Conservation (phyloP, 2,329 filamentous ascomycete genomes). For the Ustulina deusta region DNA sequence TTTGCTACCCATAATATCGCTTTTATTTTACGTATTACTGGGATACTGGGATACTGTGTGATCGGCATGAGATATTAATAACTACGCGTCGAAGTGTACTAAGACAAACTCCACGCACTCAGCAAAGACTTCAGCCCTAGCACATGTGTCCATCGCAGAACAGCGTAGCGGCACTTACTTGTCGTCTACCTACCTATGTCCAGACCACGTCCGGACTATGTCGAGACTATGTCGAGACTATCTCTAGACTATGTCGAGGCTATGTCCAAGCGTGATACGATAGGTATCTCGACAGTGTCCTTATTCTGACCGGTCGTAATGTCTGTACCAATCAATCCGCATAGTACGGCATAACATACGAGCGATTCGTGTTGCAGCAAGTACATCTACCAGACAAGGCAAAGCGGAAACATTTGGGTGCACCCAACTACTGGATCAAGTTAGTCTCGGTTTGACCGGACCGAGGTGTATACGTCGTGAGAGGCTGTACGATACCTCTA, state of each 20-base stretch:
- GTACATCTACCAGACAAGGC: background rate
- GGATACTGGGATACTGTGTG: slow-evolving; percentile 23
- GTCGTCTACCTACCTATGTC: background rate
- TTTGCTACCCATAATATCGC: slow-evolving; percentile 6
- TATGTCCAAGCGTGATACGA: slow-evolving; percentile 16
- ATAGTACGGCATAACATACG: background rate
- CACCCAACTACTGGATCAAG: slow-evolving; percentile 23
- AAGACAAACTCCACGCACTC: slow-evolving; percentile 11
- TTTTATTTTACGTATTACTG: slow-evolving; percentile 3
- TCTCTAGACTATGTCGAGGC: too few species aligned
- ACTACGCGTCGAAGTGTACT: slow-evolving; percentile 1
- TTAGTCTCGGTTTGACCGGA: slow-evolving; percentile 40
- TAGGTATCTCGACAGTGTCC: background rate
- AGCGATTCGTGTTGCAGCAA: slow-evolving; percentile 16
- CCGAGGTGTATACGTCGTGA: slow-evolving; percentile 23
- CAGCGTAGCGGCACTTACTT: background rate
- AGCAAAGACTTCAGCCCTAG: slow-evolving; percentile 23
- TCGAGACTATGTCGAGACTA: background rate
- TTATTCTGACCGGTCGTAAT: background rate
- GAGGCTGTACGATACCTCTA: slow-evolving; percentile 12
- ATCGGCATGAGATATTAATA: slow-evolving; percentile 29
- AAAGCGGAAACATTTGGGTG: slow-evolving; percentile 13
- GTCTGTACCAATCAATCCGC: slow-evolving; percentile 11
- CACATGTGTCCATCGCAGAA: background rate
- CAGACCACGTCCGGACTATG: too few species aligned